phyloP scores from a whole-genome alignment of 2,329 filamentous ascomycete genomes.

The Lachnellula suecica region DNA sequence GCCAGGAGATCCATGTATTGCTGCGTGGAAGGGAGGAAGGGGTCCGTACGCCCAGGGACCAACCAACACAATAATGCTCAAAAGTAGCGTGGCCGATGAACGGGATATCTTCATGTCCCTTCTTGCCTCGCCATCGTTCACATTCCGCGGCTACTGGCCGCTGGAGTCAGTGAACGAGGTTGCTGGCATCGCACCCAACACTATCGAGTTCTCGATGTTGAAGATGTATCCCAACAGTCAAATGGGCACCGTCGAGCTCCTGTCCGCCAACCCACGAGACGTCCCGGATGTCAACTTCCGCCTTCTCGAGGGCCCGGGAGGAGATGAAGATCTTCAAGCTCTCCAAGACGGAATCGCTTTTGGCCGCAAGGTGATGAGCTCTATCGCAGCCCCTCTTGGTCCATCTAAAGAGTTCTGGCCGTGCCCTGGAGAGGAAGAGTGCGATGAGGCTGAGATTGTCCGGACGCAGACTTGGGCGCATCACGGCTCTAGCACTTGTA shows the following conservation, averaged over 20 bases:
- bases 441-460: constrained; percentile 45
- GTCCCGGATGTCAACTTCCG: constrained; percentile 62
- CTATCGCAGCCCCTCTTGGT: no score
- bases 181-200: constrained; percentile 34
- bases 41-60: constrained; percentile 46
- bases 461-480: constrained; percentile 54
- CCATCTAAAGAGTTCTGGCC: constrained; percentile 43
- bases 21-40: constrained; percentile 23
- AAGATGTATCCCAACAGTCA: constrained; percentile 39
- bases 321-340: constrained; percentile 19
- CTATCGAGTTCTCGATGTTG: constrained; percentile 35
- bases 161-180: constrained; percentile 36
- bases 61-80: constrained; percentile 37
- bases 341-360: constrained; percentile 17
- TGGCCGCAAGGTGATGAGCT: constrained; percentile 12
- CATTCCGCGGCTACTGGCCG: constrained; percentile 42
- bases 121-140: constrained; percentile 27
- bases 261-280: constrained; percentile 61
- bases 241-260: constrained; percentile 61
- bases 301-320: constrained; percentile 44
- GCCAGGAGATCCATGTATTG: constrained; percentile 38
- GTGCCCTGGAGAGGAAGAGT: constrained; percentile 40
- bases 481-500: constrained; percentile 54
- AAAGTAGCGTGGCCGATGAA: constrained; percentile 36
- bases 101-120: constrained; percentile 36